A percentile compares a stretch with the other conserved stretches of the same genome.
Evolutionary conservation across 2,329 filamentous ascomycete species (phyloP).

Genomic region (Cercospora citrullina): DNA sequence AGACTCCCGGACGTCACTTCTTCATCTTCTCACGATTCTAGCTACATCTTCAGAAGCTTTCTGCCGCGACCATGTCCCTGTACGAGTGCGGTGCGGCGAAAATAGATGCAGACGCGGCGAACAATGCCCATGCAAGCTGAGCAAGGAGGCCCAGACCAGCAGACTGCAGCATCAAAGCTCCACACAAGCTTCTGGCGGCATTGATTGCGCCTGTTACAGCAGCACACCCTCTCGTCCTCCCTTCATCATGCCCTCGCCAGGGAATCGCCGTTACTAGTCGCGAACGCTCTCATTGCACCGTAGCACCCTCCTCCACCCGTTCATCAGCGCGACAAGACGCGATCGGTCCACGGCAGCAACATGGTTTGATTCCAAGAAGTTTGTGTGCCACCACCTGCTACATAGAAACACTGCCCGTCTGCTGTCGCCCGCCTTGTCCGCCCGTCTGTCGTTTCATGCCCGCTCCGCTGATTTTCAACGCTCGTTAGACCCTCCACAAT

Average conservation of each 20-base stretch:
- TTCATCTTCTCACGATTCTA: not conserved
- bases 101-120: not conserved
- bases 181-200: not conserved
- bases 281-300: not conserved
- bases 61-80: not conserved
- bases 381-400: slow-evolving; percentile 5
- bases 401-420: not conserved
- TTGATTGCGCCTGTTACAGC: not conserved
- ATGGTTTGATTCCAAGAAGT: slow-evolving; percentile 5
- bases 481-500: slow-evolving; percentile 1
- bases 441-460: not conserved
- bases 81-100: not conserved
- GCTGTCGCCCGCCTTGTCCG: not conserved
- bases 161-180: not conserved
- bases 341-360: not conserved
- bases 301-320: not conserved
- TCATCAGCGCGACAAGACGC: not conserved
- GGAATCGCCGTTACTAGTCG: not conserved
- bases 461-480: not conserved
- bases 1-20: not conserved
- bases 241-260: not conserved
- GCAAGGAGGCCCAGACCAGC: not conserved
- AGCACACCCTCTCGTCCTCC: not conserved
- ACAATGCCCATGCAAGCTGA: not conserved
- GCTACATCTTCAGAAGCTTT: not conserved